These are phyloP conservation scores for Fraxinus floribunda DNA, from an alignment of 305 asterid species.

Conservation along the genomic window DNA sequence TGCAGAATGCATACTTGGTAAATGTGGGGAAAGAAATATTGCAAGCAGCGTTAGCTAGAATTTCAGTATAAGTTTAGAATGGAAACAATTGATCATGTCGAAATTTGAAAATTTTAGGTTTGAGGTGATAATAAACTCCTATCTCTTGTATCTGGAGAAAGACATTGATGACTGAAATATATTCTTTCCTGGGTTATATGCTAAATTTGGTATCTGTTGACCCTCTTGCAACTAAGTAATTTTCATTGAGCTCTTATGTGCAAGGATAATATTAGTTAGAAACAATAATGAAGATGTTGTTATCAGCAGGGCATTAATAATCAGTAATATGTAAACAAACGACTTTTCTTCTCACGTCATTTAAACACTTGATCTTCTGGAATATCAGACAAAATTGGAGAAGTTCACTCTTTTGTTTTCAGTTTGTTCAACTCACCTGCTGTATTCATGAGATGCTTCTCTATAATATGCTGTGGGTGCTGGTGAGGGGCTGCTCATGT, in stretches of 20 bases:
- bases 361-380: not conserved
- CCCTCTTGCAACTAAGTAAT: not conserved
- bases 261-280: not conserved
- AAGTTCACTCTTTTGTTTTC: not conserved
- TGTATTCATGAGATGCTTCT: not conserved
- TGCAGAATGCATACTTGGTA: constrained; percentile 3
- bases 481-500: not conserved
- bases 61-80: not conserved
- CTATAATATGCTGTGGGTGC: not conserved
- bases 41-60: not conserved
- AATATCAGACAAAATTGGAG: not conserved
- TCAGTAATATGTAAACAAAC: not conserved
- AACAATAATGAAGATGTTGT: not conserved
- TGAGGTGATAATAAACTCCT: not conserved
- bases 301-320: not conserved
- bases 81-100: not conserved
- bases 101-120: not conserved
- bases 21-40: not conserved
- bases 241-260: not conserved
- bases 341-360: constrained; percentile 2
- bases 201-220: not conserved
- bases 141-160: not conserved
- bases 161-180: not conserved
- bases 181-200: not conserved
- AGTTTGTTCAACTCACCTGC: constrained; percentile 6